Base-by-base conservation (phyloP, 1,284 basidiomycete genomes). In the Tilletia horrida region DNA sequence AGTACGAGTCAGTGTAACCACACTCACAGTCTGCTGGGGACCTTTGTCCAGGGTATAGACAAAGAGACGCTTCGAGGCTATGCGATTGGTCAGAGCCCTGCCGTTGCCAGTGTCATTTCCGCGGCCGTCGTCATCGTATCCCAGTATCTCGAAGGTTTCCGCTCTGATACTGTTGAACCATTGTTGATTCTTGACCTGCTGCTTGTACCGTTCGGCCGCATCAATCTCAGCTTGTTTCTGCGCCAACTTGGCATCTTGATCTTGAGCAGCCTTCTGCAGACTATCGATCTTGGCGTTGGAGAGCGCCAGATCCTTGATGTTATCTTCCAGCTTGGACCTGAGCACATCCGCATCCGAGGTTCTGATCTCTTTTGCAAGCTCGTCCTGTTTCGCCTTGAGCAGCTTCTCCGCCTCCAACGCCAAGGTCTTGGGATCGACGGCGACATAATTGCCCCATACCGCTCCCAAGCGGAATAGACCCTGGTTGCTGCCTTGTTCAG, bases 371-470 rank as follows among this genome's bases (percentile, higher is more conserved):
- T 44, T 44, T 44, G 8, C 43, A 18, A 44, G 43, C 18, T 44
- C 43, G 43, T 9, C 43, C 18, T 44, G 43, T 18, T 44, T 8
- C 8, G 43, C 43, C 43, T 44, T 44, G 43, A 44, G 8, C 8
- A 44, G 8, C 43, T 44, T 44, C 43, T 44, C 43, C 18, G 43
- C 43, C 8, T 44, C 9, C 43, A 44, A 18, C 8, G 43, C 43
- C n/a, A n/a, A n/a, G 4, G 18, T 6, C 6, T 4, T 14, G 4
- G 7, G 7, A 42, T 63, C 61, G 6, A 27, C 40, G 3, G 61
- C 27, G 23, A 42, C 9, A n/a, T 63, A 18, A 25, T 63, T 63
- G 7, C 31, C 61, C 61, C 61, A 63, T 3, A 63, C 61, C 8
- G 43, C 8, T 27, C 61, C 61, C 3, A 63, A 40, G 25, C 61